Base-by-base conservation (phyloP, 164 flowering plant genomes). In the Nymphaea thermarum region DNA sequence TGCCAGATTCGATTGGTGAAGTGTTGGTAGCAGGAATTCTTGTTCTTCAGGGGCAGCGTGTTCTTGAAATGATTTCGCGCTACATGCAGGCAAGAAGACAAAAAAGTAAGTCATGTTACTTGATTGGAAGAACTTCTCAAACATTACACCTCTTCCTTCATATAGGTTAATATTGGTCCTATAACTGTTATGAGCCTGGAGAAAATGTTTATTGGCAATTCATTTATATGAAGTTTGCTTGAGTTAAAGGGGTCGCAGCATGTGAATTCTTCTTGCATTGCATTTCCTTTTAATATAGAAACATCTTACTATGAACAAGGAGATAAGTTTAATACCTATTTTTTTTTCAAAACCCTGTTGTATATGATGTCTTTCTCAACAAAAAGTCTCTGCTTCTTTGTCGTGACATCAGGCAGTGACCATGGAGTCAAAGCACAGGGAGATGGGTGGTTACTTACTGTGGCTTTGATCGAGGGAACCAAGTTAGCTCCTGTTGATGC, bases 401-500 rank as follows among this genome's bases (percentile, higher is more conserved):
- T 51, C 14, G 14, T 51, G 14, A 51, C 41, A 17, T 62, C 64
- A 94, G 97, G 91, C 42, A 84, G 86, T 72, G 98, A 94, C 77
- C 98, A 94, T 82, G 98, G 98, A 70, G 77, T 94, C 65, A 91
- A 91, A 79, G 98, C 98, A 65, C 95, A 82, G 72, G 98, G 98
- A 61, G 88, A 91, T 79, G 97, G 98, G 44, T 94, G 98, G 98
- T 72, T 94, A 73, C 82, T 94, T 8, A 94, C 98, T 68, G 85
- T 89, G 79, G 98, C 96, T 62, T 80, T 94, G 86, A 78, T 94
- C 44, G 97, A 91, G 77, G 98, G 96, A 71, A 79, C 67, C 67
- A 86, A 80, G 79, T 75, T 94, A 71, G 90, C 95, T 71, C 87
- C 96, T 60, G 93, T 94, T 44, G 98, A 89, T 73, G 75, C 95